Evolutionary conservation across 345 rosid genomes (phyloP).

Genomic region (Erodium maritimum): DNA sequence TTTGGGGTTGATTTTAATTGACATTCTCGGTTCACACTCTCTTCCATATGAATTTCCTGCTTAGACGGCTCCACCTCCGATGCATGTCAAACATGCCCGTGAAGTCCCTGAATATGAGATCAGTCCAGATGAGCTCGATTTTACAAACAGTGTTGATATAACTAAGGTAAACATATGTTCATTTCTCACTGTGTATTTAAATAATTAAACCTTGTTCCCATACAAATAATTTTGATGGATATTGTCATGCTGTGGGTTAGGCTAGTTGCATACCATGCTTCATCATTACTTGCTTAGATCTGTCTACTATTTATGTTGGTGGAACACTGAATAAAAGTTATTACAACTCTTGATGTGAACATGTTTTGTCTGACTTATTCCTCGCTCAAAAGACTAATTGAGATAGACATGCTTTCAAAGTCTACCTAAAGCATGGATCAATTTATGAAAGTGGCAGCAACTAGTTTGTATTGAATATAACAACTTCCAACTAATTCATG

Average conservation of each 20-base stretch:
- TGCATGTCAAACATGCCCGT: conserved; percentile 75
- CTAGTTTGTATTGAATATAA: too few species aligned
- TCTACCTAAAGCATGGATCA: too few species aligned
- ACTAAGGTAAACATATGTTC: conserved; percentile 40
- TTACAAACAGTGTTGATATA: conserved; percentile 60
- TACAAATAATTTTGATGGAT: background rate
- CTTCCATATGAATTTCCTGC: background rate
- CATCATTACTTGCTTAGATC: too few species aligned
- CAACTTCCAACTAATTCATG: too few species aligned
- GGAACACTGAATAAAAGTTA: background rate
- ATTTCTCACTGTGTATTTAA: background rate
- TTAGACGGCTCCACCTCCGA: conserved; percentile 59
- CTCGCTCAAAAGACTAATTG: too few species aligned
- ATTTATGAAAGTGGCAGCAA: too few species aligned
- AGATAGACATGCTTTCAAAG: too few species aligned
- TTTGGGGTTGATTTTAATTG: background rate
- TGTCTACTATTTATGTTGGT: too few species aligned
- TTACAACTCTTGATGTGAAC: background rate
- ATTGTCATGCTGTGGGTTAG: too few species aligned
- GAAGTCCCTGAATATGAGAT: conserved; percentile 96
- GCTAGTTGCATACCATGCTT: too few species aligned
- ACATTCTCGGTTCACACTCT: background rate
- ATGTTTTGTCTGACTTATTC: too few species aligned
- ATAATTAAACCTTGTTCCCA: background rate
- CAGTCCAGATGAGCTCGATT: conserved; percentile 58